These are phyloP conservation scores for Myochromella boudieri DNA, from an alignment of 768 basidiomycete genomes.

Conservation along the genomic window DNA sequence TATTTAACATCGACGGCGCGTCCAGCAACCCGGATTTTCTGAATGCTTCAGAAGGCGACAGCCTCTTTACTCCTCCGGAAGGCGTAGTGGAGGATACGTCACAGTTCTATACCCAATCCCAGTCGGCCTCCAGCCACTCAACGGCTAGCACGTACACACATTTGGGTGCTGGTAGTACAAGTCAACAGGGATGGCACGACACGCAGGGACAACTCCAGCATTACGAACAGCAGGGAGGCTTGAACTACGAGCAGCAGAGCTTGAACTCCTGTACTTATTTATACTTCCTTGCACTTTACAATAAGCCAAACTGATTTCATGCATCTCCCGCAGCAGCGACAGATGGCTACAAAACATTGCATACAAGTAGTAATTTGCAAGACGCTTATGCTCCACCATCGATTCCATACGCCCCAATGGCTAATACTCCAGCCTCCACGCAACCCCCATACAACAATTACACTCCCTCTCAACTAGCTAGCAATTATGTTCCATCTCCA, in stretches of 20 bases:
- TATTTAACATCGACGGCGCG: conserved; percentile 12
- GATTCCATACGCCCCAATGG: conserved; percentile 17
- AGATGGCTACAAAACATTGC: conserved; percentile 11
- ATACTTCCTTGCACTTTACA: neutral
- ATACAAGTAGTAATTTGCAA: conserved; percentile 18
- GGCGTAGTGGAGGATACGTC: conserved; percentile 13
- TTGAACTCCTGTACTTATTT: conserved; percentile 7
- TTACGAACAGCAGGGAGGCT: conserved; percentile 21
- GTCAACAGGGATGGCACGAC: conserved; percentile 30
- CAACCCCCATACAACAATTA: conserved; percentile 27
- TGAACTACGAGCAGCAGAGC: conserved; percentile 1
- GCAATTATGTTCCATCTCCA: conserved; percentile 7
- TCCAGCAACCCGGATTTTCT: conserved; percentile 11
- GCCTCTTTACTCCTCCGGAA: neutral
- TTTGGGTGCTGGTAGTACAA: conserved; percentile 6
- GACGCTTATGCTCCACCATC: conserved; percentile 37
- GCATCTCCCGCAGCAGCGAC: conserved; percentile 6
- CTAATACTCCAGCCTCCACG: conserved; percentile 19
- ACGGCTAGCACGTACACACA: conserved; percentile 7
- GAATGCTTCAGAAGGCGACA: neutral
- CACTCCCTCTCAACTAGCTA: conserved; percentile 17
- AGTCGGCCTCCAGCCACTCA: conserved; percentile 11
- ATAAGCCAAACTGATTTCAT: neutral
- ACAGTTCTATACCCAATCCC: conserved; percentile 21
- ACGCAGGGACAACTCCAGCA: conserved; percentile 24